Percentiles rank a stretch among this genome's conserved stretches.
Evolutionary conservation across 441 rosid genomes (phyloP).

Genomic region (Croton laevigatus): DNA sequence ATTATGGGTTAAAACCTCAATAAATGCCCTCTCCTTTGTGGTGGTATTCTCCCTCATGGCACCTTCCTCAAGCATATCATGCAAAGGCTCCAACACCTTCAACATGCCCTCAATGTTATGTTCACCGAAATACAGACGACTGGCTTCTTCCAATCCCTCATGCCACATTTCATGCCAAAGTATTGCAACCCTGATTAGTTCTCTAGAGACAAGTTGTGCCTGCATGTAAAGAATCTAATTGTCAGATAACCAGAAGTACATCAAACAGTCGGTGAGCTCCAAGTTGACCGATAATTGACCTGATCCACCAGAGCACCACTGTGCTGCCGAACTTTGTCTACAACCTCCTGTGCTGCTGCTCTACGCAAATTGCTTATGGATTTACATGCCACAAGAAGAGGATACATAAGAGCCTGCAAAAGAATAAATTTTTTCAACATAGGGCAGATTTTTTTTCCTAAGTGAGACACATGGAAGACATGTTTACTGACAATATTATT

Average conservation of each 20-base stretch:
- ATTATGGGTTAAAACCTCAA: slow-evolving; percentile 59
- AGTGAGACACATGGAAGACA: background rate
- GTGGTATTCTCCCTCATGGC: slow-evolving; percentile 70
- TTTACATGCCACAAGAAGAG: slow-evolving; percentile 98
- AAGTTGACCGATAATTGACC: slow-evolving; percentile 39
- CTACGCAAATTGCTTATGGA: slow-evolving; percentile 91
- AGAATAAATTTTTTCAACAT: slow-evolving; percentile 4
- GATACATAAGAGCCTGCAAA: slow-evolving; percentile 97
- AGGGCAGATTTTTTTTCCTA: no score
- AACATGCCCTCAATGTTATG: slow-evolving; percentile 98
- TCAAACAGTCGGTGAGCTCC: slow-evolving; percentile 6
- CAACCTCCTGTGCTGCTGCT: slow-evolving; percentile 99
- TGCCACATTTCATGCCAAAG: slow-evolving; percentile 99
- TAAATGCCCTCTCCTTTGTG: slow-evolving; percentile 91
- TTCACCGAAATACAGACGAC: slow-evolving; percentile 98
- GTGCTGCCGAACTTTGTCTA: slow-evolving; percentile 95
- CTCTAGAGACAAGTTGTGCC: slow-evolving; percentile 97
- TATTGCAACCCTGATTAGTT: slow-evolving; percentile 94
- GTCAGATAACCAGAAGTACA: slow-evolving; percentile 20
- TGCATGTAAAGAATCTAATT: slow-evolving; percentile 28
- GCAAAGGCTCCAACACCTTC: slow-evolving; percentile 93
- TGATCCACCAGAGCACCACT: slow-evolving; percentile 95
- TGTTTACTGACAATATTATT: background rate
- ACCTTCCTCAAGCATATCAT: slow-evolving; percentile 93
- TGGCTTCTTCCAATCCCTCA: slow-evolving; percentile 99